Evolutionary conservation across 768 basidiomycete genomes (phyloP).

Genomic region (Podaxis mareebaensis): DNA sequence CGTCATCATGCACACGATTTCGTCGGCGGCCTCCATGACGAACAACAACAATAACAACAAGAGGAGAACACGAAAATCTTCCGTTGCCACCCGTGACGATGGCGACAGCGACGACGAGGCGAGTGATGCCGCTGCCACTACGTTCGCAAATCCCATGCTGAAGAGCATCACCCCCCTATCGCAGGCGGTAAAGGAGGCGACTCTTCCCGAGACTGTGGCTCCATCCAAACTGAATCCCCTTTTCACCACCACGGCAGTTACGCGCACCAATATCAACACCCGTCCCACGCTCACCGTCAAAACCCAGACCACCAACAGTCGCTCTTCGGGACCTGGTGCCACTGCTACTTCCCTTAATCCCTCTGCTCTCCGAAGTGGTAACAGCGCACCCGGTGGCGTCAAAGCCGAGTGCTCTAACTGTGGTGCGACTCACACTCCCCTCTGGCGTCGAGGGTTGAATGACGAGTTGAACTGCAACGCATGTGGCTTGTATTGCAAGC

Average conservation of each 20-base stretch:
- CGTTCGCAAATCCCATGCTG: conserved; percentile 32
- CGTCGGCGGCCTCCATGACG: conserved; percentile 17
- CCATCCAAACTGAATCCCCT: conserved; percentile 60
- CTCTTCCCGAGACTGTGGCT: conserved; percentile 52
- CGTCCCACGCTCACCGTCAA: conserved; percentile 65
- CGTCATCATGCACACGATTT: conserved; percentile 29
- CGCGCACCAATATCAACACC: conserved; percentile 31
- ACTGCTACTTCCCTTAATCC: conserved; percentile 61
- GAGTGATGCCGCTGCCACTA: conserved; percentile 26
- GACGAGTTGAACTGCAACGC: conserved; percentile 91
- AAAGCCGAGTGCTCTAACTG: conserved; percentile 90
- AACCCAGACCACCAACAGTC: conserved; percentile 50
- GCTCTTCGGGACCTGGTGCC: conserved; percentile 63
- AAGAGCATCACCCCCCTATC: conserved; percentile 35
- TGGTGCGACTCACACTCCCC: conserved; percentile 84
- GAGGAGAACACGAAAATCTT: conserved; percentile 23
- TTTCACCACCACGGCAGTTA: conserved; percentile 39
- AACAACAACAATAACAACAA: conserved; percentile 13
- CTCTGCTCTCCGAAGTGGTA: conserved; percentile 37
- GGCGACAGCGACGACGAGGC: conserved; percentile 38
- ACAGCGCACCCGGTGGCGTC: conserved; percentile 53
- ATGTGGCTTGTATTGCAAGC: conserved; percentile 84
- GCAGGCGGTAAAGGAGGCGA: conserved; percentile 39
- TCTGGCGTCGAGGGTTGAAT: conserved; percentile 84
- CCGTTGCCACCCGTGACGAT: conserved; percentile 31